Conservation (phyloP, 441 rosid species). For the Croton laevigatus region DNA sequence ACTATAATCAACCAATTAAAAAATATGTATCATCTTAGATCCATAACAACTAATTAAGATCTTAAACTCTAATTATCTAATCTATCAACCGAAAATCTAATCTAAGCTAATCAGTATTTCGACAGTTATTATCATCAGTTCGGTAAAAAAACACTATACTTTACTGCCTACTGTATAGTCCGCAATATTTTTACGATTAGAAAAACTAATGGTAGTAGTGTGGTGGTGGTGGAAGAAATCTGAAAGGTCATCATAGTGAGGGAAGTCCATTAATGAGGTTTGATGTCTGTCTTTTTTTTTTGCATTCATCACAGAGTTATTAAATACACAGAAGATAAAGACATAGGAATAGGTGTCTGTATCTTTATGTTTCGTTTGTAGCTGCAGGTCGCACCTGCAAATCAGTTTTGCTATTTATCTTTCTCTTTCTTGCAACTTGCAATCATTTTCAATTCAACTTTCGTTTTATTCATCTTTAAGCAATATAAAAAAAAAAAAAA, state of each 20-base stretch:
- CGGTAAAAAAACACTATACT: too few relatives aligned
- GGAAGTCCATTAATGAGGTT: conserved; percentile 11
- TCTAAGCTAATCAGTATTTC: too few relatives aligned
- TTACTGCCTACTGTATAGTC: too few relatives aligned
- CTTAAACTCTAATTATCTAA: too few relatives aligned
- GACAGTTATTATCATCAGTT: too few relatives aligned
- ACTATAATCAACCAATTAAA: too few relatives aligned
- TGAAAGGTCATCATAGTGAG: conserved; percentile 11
- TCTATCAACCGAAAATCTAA: too few relatives aligned
- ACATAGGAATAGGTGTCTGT: conserved; percentile 16
- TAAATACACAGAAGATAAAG: conserved; percentile 16
- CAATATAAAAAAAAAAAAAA: not conserved
- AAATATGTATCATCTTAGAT: too few relatives aligned
- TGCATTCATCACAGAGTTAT: not conserved
- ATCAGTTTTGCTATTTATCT: conserved; percentile 7
- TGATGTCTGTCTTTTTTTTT: not conserved
- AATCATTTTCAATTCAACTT: not conserved
- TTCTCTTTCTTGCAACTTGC: conserved; percentile 8
- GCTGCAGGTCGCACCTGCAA: not conserved
- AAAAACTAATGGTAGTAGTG: not conserved
- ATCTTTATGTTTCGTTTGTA: not conserved
- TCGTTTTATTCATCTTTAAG: not conserved
- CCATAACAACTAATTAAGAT: too few relatives aligned
- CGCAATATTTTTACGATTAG: too few relatives aligned
- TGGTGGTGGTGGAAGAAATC: not conserved